phyloP scores from a whole-genome alignment of 2,329 filamentous ascomycete species.

The Claviceps sorghi region DNA sequence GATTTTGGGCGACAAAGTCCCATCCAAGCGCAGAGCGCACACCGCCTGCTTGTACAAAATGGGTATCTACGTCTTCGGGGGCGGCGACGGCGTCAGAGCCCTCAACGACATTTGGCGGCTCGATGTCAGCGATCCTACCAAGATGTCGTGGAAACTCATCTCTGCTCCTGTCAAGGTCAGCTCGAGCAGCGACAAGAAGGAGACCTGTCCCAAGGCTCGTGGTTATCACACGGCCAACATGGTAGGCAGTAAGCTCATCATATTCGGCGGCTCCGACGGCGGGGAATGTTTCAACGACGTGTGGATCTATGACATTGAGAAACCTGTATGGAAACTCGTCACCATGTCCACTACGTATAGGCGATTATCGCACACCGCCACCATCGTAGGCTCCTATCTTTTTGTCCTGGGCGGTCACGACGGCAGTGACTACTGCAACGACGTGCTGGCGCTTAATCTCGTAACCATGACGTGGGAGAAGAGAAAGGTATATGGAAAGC shows the following conservation, averaged over 20 bases:
- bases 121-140: constrained; percentile 49
- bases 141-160: constrained; percentile 55
- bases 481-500: constrained; percentile 47
- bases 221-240: constrained; percentile 63
- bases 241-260: constrained; percentile 57
- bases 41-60: constrained; percentile 59
- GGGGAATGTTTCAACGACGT: constrained; percentile 60
- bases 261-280: constrained; percentile 56
- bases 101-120: constrained; percentile 61
- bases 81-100: constrained; percentile 54
- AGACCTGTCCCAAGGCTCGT: constrained; percentile 43
- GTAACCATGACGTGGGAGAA: constrained; percentile 64
- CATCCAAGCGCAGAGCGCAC: constrained; percentile 50
- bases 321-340: constrained; percentile 43
- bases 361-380: constrained; percentile 53
- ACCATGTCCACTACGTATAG: constrained; percentile 46
- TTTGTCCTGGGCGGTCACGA: constrained; percentile 59
- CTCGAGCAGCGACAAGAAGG: constrained; percentile 13
- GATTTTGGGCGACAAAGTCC: constrained; percentile 41
- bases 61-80: constrained; percentile 56
- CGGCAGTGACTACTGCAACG: constrained; percentile 54
- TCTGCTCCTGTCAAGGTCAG: constrained; percentile 30
- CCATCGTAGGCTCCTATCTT: constrained; percentile 54
- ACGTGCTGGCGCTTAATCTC: constrained; percentile 53
- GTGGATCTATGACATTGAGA: constrained; percentile 58